These are phyloP conservation scores for Trichoderma koningii DNA, from an alignment of 2,329 filamentous ascomycete genomes.

Conservation along the genomic window DNA sequence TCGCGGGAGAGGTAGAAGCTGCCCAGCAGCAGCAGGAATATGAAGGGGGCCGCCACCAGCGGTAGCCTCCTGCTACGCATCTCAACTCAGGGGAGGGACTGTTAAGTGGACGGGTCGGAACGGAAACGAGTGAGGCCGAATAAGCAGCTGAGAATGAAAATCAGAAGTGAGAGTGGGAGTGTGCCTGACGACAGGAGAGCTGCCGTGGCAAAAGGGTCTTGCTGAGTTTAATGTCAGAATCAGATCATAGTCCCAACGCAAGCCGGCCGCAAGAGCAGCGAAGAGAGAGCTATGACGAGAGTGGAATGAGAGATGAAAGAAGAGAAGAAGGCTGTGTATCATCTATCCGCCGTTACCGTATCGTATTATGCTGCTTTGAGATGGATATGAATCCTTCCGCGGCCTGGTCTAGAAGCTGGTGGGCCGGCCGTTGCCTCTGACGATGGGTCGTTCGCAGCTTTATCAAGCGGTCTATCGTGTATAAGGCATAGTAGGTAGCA, in stretches of 20 bases:
- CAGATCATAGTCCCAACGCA: not conserved
- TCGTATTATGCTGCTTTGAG: too few relatives aligned
- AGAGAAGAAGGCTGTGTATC: not conserved
- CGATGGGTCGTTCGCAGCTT: too few relatives aligned
- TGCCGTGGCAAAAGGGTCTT: not conserved
- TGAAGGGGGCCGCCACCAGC: slow-evolving; percentile 19
- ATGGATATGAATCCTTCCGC: too few relatives aligned
- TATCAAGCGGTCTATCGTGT: too few relatives aligned
- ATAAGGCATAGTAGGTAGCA: too few relatives aligned
- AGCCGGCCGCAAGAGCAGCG: not conserved
- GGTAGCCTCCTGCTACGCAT: slow-evolving; percentile 20
- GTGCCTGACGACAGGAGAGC: not conserved
- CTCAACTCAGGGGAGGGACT: not conserved
- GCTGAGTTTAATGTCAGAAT: not conserved
- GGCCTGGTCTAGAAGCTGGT: too few relatives aligned
- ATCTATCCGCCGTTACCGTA: too few relatives aligned
- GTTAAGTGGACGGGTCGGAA: not conserved
- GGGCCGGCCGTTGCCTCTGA: too few relatives aligned
- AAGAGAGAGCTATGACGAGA: not conserved
- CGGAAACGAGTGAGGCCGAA: too few relatives aligned
- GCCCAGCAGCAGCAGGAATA: slow-evolving; percentile 20
- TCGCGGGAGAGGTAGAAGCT: slow-evolving; percentile 26
- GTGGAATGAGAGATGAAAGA: too few relatives aligned
- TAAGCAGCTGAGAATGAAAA: too few relatives aligned
- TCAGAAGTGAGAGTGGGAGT: not conserved